These are phyloP conservation scores for Colletotrichum cordylinicola DNA, from an alignment of 2,329 filamentous ascomycete genomes.

Conservation along the genomic window DNA sequence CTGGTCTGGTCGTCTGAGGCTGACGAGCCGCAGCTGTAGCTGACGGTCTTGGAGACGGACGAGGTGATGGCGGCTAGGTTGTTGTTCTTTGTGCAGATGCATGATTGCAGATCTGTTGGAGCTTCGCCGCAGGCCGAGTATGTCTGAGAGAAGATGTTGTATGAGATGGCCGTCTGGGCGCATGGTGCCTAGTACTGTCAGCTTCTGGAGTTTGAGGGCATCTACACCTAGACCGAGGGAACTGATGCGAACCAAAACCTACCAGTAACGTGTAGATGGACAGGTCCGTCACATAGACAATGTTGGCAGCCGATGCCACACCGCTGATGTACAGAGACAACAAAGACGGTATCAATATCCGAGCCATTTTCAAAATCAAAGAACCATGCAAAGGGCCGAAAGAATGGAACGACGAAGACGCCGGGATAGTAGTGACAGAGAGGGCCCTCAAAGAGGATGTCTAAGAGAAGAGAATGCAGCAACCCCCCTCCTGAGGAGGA, in stretches of 20 bases:
- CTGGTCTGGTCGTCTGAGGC: conserved; percentile 56
- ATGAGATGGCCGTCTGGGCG: conserved; percentile 49
- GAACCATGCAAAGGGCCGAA: not conserved
- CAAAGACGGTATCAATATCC: not conserved
- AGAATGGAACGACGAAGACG: not conserved
- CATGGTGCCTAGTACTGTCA: conserved; percentile 51
- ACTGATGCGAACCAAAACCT: conserved; percentile 14
- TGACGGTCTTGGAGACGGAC: conserved; percentile 44
- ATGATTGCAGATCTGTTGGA: conserved; percentile 52
- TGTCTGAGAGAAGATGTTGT: conserved; percentile 49
- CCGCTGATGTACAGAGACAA: not conserved
- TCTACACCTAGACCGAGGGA: not conserved
- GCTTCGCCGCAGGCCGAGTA: conserved; percentile 47
- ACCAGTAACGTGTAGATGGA: conserved; percentile 47
- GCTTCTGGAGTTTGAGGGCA: not conserved
- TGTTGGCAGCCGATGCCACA: conserved; percentile 16
- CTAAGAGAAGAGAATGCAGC: not conserved
- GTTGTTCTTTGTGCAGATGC: conserved; percentile 56
- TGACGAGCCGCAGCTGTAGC: conserved; percentile 48
- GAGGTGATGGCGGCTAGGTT: conserved; percentile 43
- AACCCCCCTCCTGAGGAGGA: not conserved
- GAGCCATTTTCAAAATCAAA: not conserved
- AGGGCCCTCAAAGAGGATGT: not conserved
- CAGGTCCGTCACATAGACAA: conserved; percentile 53
- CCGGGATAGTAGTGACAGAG: not conserved